These are phyloP conservation scores for Candida sp. DNA, from an alignment of 1,139 yeast genomes.

Conservation along the genomic window DNA sequence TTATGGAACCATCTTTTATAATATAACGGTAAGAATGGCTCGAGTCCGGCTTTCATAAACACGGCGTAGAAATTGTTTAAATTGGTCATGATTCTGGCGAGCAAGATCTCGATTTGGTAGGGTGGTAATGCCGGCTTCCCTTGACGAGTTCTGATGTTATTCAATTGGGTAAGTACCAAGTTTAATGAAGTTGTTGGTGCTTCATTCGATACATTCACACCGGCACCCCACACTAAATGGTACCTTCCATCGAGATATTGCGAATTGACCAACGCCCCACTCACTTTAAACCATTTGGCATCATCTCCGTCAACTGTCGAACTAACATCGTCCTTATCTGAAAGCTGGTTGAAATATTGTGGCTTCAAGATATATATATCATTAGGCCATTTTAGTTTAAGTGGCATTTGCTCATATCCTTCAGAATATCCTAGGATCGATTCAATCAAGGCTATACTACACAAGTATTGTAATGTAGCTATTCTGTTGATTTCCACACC, in stretches of 20 bases:
- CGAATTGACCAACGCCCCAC: conserved; percentile 85
- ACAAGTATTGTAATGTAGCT: conserved; percentile 83
- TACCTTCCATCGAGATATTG: conserved; percentile 58
- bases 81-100: conserved; percentile 68
- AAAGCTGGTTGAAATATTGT: conserved; percentile 34
- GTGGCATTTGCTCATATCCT: conserved; percentile 73
- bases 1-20: conserved; percentile 86
- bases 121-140: conserved; percentile 46
- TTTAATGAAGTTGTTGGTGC: conserved; percentile 93
- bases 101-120: conserved; percentile 56
- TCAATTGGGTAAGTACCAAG: conserved; percentile 58
- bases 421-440: conserved; percentile 62
- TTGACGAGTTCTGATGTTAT: conserved; percentile 39
- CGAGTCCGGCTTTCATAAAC: conserved; percentile 67
- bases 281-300: conserved; percentile 65
- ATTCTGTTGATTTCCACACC: conserved; percentile 36
- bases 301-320: conserved; percentile 39
- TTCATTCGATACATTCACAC: conserved; percentile 79
- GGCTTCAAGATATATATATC: conserved; percentile 81
- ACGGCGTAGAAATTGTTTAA: conserved; percentile 59
- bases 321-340: conserved; percentile 26
- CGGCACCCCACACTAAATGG: conserved; percentile 76
- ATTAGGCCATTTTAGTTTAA: conserved; percentile 95
- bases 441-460: conserved; percentile 80
- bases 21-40: conserved; percentile 67